Base-by-base conservation (phyloP, 768 basidiomycete species). In the Jaapia argillacea region DNA sequence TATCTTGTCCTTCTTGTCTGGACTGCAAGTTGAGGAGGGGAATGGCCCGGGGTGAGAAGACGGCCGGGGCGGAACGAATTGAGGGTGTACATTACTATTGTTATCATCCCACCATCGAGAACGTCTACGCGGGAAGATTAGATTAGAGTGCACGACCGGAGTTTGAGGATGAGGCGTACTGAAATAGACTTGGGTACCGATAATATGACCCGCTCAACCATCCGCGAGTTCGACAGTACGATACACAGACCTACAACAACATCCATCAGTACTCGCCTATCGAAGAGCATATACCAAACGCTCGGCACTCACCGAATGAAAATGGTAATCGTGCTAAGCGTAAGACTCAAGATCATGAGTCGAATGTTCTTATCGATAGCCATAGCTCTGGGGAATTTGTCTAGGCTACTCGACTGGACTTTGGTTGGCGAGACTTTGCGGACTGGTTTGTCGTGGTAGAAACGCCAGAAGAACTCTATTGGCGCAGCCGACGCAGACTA, bases 161-260 rank as follows among this genome's bases (percentile, higher is more conserved):
- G n/a, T n/a, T 33, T 33, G 28, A 16, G 28, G 28, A 33, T 10
- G 28, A 16, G 16, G 16, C 28, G 28, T 10, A 73, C 71, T 66
- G 58, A 76, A 74, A 48, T 68, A 70, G 3, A 63, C 48, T 48
- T 80, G 58, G 2, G 70, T 73, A 6, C 54, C 48, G 45, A 76
- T 74, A 45, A 79, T 67, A 2, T 51, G 49, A 6, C 77, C 77
- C 21, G 48, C 47, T 73, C 75, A 80, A 0, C 75, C 76, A 40
- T 70, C 64, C 1, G 62, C 49, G 6, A 72, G 54, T 53, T 76
- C 75, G 36, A 70, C 58, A 1, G 71, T 71, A 39, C 76, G 69
- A 54, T 75, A 79, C 6, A 76, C 53, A 7, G 68, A 64, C 42
- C 69, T 70, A 54, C 45, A 35, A 16, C 25, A 40, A 41, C 28